Base-by-base conservation (phyloP, 345 rosid species). In the Heritiera fomes region DNA sequence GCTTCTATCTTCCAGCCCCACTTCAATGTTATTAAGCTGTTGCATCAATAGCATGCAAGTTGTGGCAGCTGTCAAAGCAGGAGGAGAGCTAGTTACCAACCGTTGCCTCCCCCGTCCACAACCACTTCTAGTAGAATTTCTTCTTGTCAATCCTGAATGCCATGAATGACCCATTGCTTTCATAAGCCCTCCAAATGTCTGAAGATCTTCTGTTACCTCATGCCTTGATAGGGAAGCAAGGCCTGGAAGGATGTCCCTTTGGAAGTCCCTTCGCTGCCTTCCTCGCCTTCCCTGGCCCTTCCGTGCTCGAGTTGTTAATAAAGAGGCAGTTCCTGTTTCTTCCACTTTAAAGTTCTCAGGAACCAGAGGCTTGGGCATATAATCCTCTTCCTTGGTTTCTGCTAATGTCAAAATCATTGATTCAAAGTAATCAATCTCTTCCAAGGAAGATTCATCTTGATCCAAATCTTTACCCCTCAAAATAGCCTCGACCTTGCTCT, bases 211-310 rank as follows among this genome's bases (percentile, higher is more conserved):
- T 0, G 92, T 90, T 65, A 94, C 97, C 87, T 94, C 98, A 1
- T 89, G 95, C 86, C 94, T 89, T 7, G 98, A 91, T 40, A 92
- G 86, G 73, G 97, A 91, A 71, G 87, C 81, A 65, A 94, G 94
- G 46, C 98, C 96, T 2, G 97, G 97, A 82, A 94, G 97, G 79
- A 91, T 89, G 86, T 94, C 98, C 89, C 97, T 94, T 82, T 91
- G 97, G 88, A 94, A 94, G 82, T 94, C 98, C 87, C 96, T 88
- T 73, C 89, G 88, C 80, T 91, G 96, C 88, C 98, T 90, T 77
- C 97, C 98, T 82, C 98, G 88, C 86, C 97, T 88, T 74, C 87
- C 86, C 75, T 90, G 93, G 65, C 93, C 94, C 84, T 87, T 91
- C 62, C 94, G 88, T 32, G 91, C 82, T 52, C 88, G 88, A 76